A percentile compares a stretch with the other conserved stretches of the same genome.
These are phyloP conservation scores for Cytospora piceae DNA, from an alignment of 2,329 filamentous ascomycete species.

Conservation along the genomic window DNA sequence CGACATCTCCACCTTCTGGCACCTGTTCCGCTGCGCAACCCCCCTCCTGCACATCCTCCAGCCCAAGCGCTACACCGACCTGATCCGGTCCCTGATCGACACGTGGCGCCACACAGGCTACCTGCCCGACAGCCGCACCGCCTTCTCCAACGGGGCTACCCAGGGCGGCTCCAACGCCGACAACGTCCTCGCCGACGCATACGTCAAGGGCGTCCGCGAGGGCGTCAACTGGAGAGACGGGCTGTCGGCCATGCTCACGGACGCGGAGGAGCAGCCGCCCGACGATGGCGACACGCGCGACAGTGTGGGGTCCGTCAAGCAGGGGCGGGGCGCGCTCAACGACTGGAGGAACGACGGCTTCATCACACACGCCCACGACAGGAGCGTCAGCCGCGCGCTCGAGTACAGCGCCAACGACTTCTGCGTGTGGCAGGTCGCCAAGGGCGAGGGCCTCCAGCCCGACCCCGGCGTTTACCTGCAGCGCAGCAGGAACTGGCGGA, in stretches of 20 bases:
- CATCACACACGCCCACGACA: constrained; percentile 63
- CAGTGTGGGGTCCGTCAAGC: constrained; percentile 62
- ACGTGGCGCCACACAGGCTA: constrained; percentile 65
- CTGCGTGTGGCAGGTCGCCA: constrained; percentile 65
- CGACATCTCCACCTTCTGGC: constrained; percentile 63
- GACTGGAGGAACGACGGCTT: constrained; percentile 69
- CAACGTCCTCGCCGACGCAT: constrained; percentile 73
- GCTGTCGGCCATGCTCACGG: constrained; percentile 62
- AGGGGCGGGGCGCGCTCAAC: constrained; percentile 69
- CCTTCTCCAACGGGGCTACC: constrained; percentile 68
- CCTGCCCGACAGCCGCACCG: constrained; percentile 67
- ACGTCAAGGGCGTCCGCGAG: constrained; percentile 67
- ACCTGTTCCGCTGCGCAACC: constrained; percentile 64
- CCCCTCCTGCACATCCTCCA: constrained; percentile 58
- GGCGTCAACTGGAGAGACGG: constrained; percentile 60
- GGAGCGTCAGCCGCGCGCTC: constrained; percentile 66
- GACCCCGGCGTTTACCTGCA: constrained; percentile 63
- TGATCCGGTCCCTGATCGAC: constrained; percentile 60
- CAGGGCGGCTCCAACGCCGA: constrained; percentile 74
- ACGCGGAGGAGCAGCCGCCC: constrained; percentile 65
- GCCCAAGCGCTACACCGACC: constrained; percentile 55
- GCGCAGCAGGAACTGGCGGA: constrained; percentile 61
- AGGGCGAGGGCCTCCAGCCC: constrained; percentile 49
- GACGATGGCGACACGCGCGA: constrained; percentile 63
- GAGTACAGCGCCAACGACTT: constrained; percentile 75